Evolutionary conservation across 2,329 filamentous ascomycete species (phyloP), one percentile per base, ranked within the genome.

Genomic region (Trematosphaeria pertusa): DNA sequence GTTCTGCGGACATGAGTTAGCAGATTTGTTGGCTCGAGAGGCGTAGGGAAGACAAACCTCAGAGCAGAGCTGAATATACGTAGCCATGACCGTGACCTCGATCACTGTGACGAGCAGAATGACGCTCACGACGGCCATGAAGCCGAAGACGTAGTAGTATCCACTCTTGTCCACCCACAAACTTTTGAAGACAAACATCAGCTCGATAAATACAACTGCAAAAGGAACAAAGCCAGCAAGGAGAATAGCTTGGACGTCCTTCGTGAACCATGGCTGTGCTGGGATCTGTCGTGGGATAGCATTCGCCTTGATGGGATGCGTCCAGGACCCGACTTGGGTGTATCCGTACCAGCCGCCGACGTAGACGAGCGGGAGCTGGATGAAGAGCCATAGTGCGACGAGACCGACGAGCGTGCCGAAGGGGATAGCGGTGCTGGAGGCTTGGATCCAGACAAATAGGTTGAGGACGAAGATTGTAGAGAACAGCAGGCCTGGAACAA

Each of bases 121-220:
- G 9, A 83, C 75, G 18, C 80, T 86, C 8, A 94, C 87, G 12
- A 91, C 84, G 6, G 86, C 85, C 54, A 94, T 73, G 75, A 93
- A 96, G 9, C 91, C 91, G 67, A 94, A 96, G 17, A 95, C 86
- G 71, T 96, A 96, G 73, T 96, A 96, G 72, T 92, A 95, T 5
- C 89, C 89, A 64, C 85, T 91, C 77, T 95, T 95, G 73, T 95
- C 91, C 70, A 92, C 87, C 88, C 90, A 94, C 24, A 95, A 72
- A 37, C 87, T 91, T 73, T 91, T 89, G 73, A 95, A 94, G 38
- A 94, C 86, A 67, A 92, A 94, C 32, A 93, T 79, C 11, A 95
- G 80, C 73, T 95, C 90, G 63, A 95, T 90, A 70, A 93, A 94
- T 58, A 95, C 86, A 45, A 95, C 89, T 2, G 88, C 88, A 65